phyloP scores from a whole-genome alignment of 2,329 filamentous ascomycete genomes.

The Aspergillus japonicus region DNA sequence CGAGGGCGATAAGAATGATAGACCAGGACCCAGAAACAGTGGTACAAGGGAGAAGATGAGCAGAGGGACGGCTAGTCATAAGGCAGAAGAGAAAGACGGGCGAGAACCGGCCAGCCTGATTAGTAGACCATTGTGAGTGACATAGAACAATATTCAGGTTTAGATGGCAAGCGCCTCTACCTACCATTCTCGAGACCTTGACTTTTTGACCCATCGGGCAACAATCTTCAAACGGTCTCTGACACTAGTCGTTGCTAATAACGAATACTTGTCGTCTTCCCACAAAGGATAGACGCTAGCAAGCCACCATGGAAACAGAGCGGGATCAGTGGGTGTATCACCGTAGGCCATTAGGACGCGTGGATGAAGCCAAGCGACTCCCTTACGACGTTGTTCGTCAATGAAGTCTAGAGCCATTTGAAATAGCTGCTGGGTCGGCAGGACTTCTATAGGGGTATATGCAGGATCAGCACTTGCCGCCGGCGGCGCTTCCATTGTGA shows the following conservation, averaged over 20 bases:
- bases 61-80: conserved; percentile 46
- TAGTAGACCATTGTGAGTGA: conserved; percentile 14
- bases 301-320: conserved; percentile 86
- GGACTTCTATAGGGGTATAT: conserved; percentile 39
- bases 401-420: conserved; percentile 67
- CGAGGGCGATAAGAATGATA: conserved; percentile 17
- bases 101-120: conserved; percentile 32
- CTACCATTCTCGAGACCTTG: conserved; percentile 71
- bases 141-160: conserved; percentile 3
- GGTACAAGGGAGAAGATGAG: conserved; percentile 34
- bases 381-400: conserved; percentile 63
- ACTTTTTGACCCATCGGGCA: conserved; percentile 71
- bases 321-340: conserved; percentile 71
- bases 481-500: conserved; percentile 9
- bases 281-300: conserved; percentile 75
- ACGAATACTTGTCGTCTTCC: conserved; percentile 74
- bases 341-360: conserved; percentile 74
- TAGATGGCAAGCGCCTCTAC: conserved; percentile 30
- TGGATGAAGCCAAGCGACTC: conserved; percentile 71
- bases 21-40: conserved; percentile 24
- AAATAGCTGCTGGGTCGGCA: conserved; percentile 71
- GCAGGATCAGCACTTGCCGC: conserved; percentile 20
- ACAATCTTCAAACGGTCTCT: conserved; percentile 80
- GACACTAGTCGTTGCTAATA: conserved; percentile 73
- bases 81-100: conserved; percentile 38